phyloP scores from a whole-genome alignment of 73 alveolate genomes.

The Loxodes magnus region DNA sequence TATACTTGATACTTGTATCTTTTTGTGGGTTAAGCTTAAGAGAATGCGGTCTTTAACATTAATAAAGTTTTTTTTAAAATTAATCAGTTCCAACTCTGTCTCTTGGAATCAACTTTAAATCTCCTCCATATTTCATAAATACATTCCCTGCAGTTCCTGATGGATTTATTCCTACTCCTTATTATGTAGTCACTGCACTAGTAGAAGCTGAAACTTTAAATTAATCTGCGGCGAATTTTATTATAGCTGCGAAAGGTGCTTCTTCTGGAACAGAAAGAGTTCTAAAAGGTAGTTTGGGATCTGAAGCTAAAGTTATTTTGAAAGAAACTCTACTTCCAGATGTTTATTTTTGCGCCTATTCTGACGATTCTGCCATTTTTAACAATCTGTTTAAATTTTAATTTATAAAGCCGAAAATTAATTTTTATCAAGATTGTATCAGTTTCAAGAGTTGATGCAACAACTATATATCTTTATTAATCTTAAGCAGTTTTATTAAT shows the following conservation, averaged over 20 bases:
- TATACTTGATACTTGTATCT: no score
- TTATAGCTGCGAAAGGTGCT: slow-evolving; percentile 89
- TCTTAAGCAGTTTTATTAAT: no score
- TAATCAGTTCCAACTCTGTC: slow-evolving; percentile 80
- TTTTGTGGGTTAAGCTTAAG: no score
- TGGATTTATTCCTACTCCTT: slow-evolving; percentile 89
- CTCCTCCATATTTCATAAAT: slow-evolving; percentile 89
- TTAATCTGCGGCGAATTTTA: slow-evolving; percentile 87
- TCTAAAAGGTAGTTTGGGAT: slow-evolving; percentile 72
- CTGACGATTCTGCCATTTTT: no score
- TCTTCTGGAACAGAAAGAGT: slow-evolving; percentile 71
- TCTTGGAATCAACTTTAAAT: slow-evolving; percentile 84
- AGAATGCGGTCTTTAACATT: no score
- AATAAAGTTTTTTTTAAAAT: no score
- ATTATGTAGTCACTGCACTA: slow-evolving; percentile 76
- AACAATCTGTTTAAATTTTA: no score
- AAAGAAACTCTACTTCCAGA: slow-evolving; percentile 48
- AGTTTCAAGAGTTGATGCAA: no score
- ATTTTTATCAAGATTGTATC: no score
- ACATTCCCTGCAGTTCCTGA: slow-evolving; percentile 78
- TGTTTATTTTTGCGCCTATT: no score
- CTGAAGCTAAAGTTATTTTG: slow-evolving; percentile 79
- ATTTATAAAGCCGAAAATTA: no score
- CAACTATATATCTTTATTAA: no score
- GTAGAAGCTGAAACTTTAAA: slow-evolving; percentile 86